Conservation (phyloP, 345 rosid species). For the Syzygium aromaticum region DNA sequence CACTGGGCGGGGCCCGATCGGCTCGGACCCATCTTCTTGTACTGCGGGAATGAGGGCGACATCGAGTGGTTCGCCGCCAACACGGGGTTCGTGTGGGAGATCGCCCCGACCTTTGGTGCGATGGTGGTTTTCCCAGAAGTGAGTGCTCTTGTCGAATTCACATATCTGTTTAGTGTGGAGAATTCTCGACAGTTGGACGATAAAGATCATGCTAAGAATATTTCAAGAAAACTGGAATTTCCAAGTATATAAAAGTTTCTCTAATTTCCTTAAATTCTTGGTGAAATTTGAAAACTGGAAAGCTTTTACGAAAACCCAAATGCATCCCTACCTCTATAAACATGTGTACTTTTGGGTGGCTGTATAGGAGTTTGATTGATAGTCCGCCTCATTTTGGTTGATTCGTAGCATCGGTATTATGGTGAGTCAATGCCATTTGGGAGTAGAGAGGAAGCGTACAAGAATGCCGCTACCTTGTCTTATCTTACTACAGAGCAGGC, state of each 20-base stretch:
- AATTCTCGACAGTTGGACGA: background rate
- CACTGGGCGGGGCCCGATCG: slow-evolving; percentile 52
- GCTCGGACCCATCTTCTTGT: slow-evolving; percentile 64
- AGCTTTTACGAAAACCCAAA: background rate
- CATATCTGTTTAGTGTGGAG: background rate
- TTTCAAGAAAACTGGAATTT: background rate
- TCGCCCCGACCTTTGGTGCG: slow-evolving; percentile 74
- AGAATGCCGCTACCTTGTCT: slow-evolving; percentile 60
- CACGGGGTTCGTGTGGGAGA: slow-evolving; percentile 74
- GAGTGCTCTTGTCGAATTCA: background rate
- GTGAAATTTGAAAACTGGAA: background rate
- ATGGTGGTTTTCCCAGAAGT: slow-evolving; percentile 82
- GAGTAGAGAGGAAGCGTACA: slow-evolving; percentile 51
- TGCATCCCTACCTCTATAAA: background rate
- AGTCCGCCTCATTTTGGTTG: background rate
- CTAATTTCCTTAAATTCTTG: background rate
- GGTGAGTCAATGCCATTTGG: slow-evolving; percentile 81
- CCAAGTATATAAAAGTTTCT: background rate
- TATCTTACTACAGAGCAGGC: slow-evolving; percentile 87
- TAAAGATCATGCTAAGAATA: background rate
- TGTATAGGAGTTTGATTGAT: background rate
- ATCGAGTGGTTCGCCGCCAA: slow-evolving; percentile 85
- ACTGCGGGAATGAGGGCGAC: slow-evolving; percentile 84
- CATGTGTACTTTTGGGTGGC: background rate
- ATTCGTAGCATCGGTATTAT: slow-evolving; percentile 61